These are phyloP conservation scores for Cercospora citrullina DNA, from an alignment of 2,329 filamentous ascomycete genomes.

Conservation along the genomic window DNA sequence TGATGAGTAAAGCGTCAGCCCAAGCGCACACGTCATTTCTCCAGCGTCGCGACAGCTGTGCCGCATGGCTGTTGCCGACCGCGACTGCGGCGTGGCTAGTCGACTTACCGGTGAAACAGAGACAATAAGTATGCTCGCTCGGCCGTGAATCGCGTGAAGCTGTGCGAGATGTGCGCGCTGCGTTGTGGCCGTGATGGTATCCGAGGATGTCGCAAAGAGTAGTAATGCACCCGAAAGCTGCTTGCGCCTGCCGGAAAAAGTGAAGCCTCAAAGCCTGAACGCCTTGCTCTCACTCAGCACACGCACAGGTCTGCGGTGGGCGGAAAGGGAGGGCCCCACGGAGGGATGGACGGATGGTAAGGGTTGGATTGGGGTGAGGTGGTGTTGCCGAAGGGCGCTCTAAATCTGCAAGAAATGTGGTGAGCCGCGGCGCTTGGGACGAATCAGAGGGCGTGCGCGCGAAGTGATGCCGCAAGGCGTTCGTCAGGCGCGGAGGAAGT, in stretches of 20 bases:
- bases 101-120: conserved; percentile 31
- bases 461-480: conserved; percentile 23
- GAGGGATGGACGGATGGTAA: neutral
- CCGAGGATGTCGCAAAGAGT: neutral
- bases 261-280: conserved; percentile 12
- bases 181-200: neutral
- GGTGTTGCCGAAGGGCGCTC: conserved; percentile 20
- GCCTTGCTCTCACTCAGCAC: conserved; percentile 18
- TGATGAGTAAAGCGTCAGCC: conserved; percentile 15
- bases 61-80: conserved; percentile 1
- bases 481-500: conserved; percentile 6
- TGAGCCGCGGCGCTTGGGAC: conserved; percentile 23
- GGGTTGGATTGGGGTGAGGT: neutral
- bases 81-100: conserved; percentile 4
- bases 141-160: conserved; percentile 34
- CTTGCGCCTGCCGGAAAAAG: conserved; percentile 22
- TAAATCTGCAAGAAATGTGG: conserved; percentile 28
- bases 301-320: neutral
- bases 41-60: neutral
- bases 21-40: conserved; percentile 9
- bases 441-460: conserved; percentile 17
- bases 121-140: conserved; percentile 37
- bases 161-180: neutral
- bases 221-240: conserved; percentile 11
- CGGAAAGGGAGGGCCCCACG: neutral